These are phyloP conservation scores for Scedosporium minutisporum DNA, from an alignment of 2,329 filamentous ascomycete genomes.

Conservation along the genomic window DNA sequence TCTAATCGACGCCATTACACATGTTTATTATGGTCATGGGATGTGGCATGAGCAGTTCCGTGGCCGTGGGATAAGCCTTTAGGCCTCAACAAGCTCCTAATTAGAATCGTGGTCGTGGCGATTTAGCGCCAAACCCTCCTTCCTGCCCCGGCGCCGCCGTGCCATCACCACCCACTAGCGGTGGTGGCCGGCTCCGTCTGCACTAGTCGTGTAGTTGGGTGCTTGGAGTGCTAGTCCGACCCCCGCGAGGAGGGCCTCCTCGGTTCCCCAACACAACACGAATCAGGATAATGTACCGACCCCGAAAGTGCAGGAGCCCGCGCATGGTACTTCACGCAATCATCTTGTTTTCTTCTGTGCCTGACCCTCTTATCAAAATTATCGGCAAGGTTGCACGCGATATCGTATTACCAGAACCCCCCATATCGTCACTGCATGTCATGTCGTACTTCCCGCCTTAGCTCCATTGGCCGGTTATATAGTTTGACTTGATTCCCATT, in stretches of 20 bases:
- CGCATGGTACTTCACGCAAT: neutral
- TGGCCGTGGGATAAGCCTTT: neutral
- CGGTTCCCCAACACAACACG: neutral
- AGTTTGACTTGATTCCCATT: neutral
- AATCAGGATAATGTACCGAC: conserved; percentile 1
- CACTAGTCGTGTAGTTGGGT: too few relatives aligned
- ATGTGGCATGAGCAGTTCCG: neutral
- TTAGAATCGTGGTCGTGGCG: neutral
- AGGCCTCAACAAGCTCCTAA: neutral
- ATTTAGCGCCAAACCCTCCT: neutral
- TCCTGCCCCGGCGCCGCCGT: neutral
- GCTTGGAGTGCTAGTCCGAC: neutral
- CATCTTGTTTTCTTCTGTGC: neutral
- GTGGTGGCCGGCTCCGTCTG: neutral
- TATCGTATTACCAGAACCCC: neutral
- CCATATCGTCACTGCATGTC: neutral
- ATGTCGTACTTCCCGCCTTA: neutral
- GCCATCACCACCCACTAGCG: neutral
- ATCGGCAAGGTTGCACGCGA: neutral
- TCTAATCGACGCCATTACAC: neutral
- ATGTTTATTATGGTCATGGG: neutral
- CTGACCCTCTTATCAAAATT: neutral
- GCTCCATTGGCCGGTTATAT: conserved; percentile 3
- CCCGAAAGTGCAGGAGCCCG: neutral
- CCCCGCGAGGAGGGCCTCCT: neutral